Base-by-base conservation (phyloP, 805 yeast species). In the Saccharomycopsis olivae region DNA sequence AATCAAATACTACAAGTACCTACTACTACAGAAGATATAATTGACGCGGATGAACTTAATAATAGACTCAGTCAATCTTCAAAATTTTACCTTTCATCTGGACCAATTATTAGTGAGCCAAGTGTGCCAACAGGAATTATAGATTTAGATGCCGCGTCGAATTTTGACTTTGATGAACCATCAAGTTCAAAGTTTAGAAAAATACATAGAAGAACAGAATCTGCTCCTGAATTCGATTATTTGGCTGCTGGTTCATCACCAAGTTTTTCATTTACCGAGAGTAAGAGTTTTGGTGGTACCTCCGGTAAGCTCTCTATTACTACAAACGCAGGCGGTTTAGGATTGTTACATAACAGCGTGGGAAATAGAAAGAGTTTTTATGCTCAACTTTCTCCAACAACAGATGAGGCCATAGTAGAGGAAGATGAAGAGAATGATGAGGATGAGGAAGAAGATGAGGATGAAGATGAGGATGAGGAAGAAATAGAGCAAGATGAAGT, bases 141-240 rank as follows among this genome's bases (percentile, higher is more conserved):
- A 18, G 78, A 74, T 47, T 53, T 74, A 35, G 79, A 74, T 46
- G 68, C 68, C 21, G 76, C 75, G 9, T 57, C 69, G 18, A 66
- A 62, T 31, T 53, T 64, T 14, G 49, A 49, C 35, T 52, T 54
- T 38, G 56, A 58, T 36, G 61, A 61, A 8, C 43, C 17, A 21
- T 2, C 15, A 18, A 19, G 17, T 15, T 10, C 48, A 59, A n/a
- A 57, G 47, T 46, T 54, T 53, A 6, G 56, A 56, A 31, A 45
- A 51, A 47, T 57, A 4, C 78, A 72, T 51, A 61, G 75, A 49
- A 61, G 78, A 42, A 61, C 75, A 1, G 78, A 72, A 52, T 67
- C 74, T 30, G 78, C 78, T 0, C 77, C 78, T 5, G 75, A 72
- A 24, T 58, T 67, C 37, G 60, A 65, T 28, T 60, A 61, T 39